Evolutionary conservation across 176 grass and related monocot species (phyloP), one percentile per base, ranked within the genome.

Genomic region (Oryza meridionalis): DNA sequence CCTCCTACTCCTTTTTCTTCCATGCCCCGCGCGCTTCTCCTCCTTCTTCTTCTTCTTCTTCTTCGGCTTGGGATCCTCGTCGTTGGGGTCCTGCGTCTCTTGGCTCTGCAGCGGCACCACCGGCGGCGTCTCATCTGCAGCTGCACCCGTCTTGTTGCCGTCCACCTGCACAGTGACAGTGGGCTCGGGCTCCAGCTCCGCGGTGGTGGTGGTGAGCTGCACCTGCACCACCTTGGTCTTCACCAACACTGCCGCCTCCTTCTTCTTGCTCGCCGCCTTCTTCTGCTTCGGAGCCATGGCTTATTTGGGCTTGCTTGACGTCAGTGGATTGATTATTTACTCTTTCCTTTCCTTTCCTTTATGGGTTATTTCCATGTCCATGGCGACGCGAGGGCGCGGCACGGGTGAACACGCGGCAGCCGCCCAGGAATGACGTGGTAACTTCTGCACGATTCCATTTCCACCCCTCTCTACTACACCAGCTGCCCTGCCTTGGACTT

Each of bases 141-240:
- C 49, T 6, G 49, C 49, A 15, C 4, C 14, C 49, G 14, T 6
- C 49, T 4, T 51, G 14, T 51, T 17, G 49, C 4, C 14, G 49
- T 51, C 15, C 47, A 19, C 16, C 50, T 58, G 3, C 17, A 58
- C 51, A 29, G 2, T 29, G 29, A 29, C 29, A 29, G 29, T 29
- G 29, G 29, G 29, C 29, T 29, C 29, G 2, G 3, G 29, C 29
- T 31, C 51, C 51, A 21, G 51, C 17, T 58, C 21, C 69, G 80
- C 26, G 2, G 85, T 46, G 69, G 79, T 70, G 73, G 29, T 31
- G 29, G 29, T 31, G 29, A 92, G 75, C 83, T 92, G 21, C 53
- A 87, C 88, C 80, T 90, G 21, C 45, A 87, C 86, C 66, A 88
- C 86, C 81, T 79, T 94, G 25, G 77, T 89, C 88, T 74, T 92